Conservation (phyloP, 2,329 filamentous ascomycete species). For the Talaromyces sp. region DNA sequence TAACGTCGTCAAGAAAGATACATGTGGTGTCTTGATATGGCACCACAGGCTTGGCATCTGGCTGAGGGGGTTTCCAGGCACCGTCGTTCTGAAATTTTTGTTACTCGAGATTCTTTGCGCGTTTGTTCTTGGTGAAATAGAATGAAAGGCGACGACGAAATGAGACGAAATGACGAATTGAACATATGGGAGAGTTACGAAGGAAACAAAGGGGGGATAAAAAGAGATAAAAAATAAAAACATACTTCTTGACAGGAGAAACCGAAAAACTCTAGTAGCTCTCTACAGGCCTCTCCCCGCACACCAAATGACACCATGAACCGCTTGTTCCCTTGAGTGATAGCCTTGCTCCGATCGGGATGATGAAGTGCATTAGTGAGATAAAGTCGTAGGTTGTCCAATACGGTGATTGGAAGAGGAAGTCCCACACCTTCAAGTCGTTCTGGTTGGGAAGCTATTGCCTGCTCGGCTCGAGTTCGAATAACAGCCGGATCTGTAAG, state of each 20-base stretch:
- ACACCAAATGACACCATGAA: constrained; percentile 66
- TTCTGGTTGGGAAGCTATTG: constrained; percentile 54
- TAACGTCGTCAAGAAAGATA: constrained; percentile 62
- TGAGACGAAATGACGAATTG: too few relatives aligned
- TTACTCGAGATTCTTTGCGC: background rate
- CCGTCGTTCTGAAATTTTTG: constrained; percentile 34
- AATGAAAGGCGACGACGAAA: too few relatives aligned
- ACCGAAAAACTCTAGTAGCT: constrained; percentile 60
- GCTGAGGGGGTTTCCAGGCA: constrained; percentile 49
- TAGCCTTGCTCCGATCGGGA: constrained; percentile 54
- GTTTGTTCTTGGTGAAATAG: background rate
- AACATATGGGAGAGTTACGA: background rate
- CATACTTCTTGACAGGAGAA: constrained; percentile 54
- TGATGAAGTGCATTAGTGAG: constrained; percentile 60
- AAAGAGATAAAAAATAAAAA: constrained; percentile 7
- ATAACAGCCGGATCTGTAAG: constrained; percentile 59
- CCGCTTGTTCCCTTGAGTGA: constrained; percentile 64
- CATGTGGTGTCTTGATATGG: constrained; percentile 46
- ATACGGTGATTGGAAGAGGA: constrained; percentile 57
- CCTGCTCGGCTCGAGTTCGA: constrained; percentile 56
- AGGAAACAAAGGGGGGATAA: background rate
- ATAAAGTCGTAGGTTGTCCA: constrained; percentile 62
- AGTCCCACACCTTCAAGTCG: constrained; percentile 56
- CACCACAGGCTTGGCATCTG: constrained; percentile 32
- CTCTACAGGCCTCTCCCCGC: constrained; percentile 57